Evolutionary conservation across 2,329 filamentous ascomycete species (phyloP).

Genomic region (Neopestalotiopsis sp.): DNA sequence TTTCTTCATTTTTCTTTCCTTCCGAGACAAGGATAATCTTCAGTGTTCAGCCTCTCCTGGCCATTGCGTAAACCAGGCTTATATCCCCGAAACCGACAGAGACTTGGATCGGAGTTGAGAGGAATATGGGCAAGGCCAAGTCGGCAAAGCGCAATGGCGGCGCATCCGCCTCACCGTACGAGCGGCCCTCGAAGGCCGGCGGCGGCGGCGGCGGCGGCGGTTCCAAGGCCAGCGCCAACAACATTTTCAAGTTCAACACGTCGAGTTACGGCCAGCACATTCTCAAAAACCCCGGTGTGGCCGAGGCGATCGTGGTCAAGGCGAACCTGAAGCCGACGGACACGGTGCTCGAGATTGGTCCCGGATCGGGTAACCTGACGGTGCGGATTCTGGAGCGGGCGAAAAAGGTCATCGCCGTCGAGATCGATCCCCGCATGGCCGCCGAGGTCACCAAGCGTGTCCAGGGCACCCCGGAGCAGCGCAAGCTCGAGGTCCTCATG

Average conservation of each 20-base stretch:
- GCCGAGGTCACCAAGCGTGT: constrained; percentile 94
- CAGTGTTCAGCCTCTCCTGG: not conserved
- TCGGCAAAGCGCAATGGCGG: constrained; percentile 40
- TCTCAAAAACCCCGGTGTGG: constrained; percentile 30
- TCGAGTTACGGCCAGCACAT: constrained; percentile 85
- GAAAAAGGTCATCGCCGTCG: constrained; percentile 81
- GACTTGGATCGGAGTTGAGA: not conserved
- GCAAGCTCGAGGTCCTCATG: constrained; percentile 83
- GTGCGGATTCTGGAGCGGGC: constrained; percentile 87
- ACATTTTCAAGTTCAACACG: constrained; percentile 97
- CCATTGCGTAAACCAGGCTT: not conserved
- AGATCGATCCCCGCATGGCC: constrained; percentile 95
- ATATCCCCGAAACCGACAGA: not conserved
- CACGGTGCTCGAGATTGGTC: constrained; percentile 82
- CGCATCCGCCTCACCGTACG: constrained; percentile 44
- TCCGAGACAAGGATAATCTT: no score
- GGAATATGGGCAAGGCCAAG: constrained; percentile 46
- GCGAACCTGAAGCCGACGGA: constrained; percentile 89
- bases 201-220: not conserved
- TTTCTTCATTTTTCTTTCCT: not conserved
- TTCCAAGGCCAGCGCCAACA: constrained; percentile 62
- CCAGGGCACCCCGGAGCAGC: constrained; percentile 84
- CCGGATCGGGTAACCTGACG: constrained; percentile 84
- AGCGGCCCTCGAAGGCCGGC: constrained; percentile 38
- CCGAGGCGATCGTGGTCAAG: constrained; percentile 71